Evolutionary conservation across 495 filamentous ascomycete genomes (phyloP).

Genomic region (Cryomyces antarcticus): DNA sequence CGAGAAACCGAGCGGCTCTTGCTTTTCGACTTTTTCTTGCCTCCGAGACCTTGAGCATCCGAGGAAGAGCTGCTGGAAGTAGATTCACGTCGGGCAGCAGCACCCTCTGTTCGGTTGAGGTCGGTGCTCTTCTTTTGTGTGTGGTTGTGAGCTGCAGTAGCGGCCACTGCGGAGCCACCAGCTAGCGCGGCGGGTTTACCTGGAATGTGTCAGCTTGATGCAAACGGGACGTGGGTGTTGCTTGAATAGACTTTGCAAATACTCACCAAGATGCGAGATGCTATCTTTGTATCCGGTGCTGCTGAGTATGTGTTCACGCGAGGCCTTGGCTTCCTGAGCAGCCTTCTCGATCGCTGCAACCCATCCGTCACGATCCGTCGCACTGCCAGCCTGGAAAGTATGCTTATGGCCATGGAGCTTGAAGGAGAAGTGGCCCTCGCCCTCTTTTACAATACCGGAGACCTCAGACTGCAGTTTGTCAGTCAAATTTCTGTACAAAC

Average conservation of each 20-base stretch:
- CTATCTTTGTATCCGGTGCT: constrained; percentile 27
- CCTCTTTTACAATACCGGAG: constrained; percentile 54
- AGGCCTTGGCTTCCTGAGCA: constrained; percentile 28
- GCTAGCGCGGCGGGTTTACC: constrained; percentile 17
- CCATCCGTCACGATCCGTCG: constrained; percentile 80
- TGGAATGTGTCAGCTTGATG: constrained; percentile 8
- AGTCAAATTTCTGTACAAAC: background rate
- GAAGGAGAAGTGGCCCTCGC: constrained; percentile 63
- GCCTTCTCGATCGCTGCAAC: constrained; percentile 37
- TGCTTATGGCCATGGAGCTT: constrained; percentile 73
- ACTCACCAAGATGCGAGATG: constrained; percentile 23
- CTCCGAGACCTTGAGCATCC: constrained; percentile 23
- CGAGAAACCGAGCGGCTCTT: constrained; percentile 55
- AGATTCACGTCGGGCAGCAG: constrained; percentile 11
- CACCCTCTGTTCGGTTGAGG: constrained; percentile 11
- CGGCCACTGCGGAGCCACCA: constrained; percentile 9
- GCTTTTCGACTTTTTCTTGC: constrained; percentile 13
- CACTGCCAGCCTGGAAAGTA: constrained; percentile 56
- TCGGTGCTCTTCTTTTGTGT: constrained; percentile 20
- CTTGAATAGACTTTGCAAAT: background rate
- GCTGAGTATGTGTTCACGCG: constrained; percentile 21
- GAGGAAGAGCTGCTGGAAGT: constrained; percentile 12
- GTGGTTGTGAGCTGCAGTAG: constrained; percentile 10
- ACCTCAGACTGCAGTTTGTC: constrained; percentile 45
- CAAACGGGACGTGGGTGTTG: background rate